Conservation (phyloP, 2,329 filamentous ascomycete genomes). For the Xylaria sp. region DNA sequence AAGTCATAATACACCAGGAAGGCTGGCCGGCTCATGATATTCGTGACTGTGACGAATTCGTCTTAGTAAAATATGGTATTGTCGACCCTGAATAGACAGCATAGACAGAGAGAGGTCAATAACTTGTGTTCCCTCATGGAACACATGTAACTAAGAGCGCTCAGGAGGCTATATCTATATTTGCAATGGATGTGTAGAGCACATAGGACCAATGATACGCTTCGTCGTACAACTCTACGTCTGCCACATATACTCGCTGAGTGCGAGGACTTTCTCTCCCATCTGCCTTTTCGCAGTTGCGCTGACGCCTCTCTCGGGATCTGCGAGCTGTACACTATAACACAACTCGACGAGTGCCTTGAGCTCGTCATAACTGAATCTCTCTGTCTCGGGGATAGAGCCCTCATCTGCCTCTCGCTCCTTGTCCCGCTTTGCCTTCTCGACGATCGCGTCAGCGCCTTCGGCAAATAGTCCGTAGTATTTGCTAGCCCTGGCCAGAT, state of each 20-base stretch:
- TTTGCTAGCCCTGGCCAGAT: slow-evolving; percentile 69
- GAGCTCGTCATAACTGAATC: slow-evolving; percentile 73
- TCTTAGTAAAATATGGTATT: neutral
- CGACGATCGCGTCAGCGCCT: slow-evolving; percentile 72
- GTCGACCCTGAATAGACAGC: neutral
- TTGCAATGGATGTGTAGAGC: neutral
- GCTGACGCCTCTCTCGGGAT: slow-evolving; percentile 73
- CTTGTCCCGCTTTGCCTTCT: slow-evolving; percentile 64
- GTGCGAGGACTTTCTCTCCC: slow-evolving; percentile 73
- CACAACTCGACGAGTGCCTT: slow-evolving; percentile 73
- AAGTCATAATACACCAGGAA: neutral
- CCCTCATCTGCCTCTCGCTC: slow-evolving; percentile 48
- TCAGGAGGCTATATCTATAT: neutral
- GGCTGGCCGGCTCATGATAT: neutral
- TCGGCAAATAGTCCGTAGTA: slow-evolving; percentile 76
- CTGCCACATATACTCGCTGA: slow-evolving; percentile 80
- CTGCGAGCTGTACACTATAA: slow-evolving; percentile 73
- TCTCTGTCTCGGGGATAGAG: slow-evolving; percentile 52
- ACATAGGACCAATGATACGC: too few species aligned
- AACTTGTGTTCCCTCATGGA: too few species aligned
- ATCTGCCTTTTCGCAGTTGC: slow-evolving; percentile 74
- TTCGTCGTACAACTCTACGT: slow-evolving; percentile 51
- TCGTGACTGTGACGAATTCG: neutral
- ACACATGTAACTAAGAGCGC: neutral
- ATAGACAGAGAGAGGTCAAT: too few species aligned